Evolutionary conservation across 192 early-diverging fungal species (phyloP), one percentile per base, ranked within the genome.

Genomic region (Geranomyces michiganensis): DNA sequence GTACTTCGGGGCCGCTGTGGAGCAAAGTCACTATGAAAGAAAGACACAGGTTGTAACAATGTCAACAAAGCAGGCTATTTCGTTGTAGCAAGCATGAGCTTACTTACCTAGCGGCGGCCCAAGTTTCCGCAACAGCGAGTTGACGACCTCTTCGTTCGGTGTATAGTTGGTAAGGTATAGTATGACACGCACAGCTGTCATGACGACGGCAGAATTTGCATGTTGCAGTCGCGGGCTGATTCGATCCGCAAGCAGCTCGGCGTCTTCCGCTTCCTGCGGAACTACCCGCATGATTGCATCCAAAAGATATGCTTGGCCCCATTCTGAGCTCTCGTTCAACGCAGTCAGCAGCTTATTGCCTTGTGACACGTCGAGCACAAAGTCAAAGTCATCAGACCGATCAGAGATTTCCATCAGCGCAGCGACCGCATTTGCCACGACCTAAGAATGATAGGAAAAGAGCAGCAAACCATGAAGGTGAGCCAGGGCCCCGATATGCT

Each of bases 91-190:
- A n/a, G n/a, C n/a, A n/a, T n/a, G n/a, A n/a, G n/a, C n/a, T n/a
- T n/a, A n/a, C 68, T 70, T 85, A 92, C 90, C 89, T 13, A 99
- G 85, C 62, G 94, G 94, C 47, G 97, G 95, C 9, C 90, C 92
- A 56, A 97, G 82, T 77, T 95, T 97, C 72, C 87, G 88, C 67
- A 90, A 88, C 62, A 96, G 81, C 7, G 73, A 82, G 60, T 82
- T 79, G 19, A 96, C 89, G 29, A 90, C 83, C 7, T 91, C 92
- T 1, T 89, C 89, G 44, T 91, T 92, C 17, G 87, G 71, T 78
- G 97, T 94, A 64, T 96, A 98, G 79, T 96, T 94, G 82, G 95
- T 93, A 53, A 97, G 86, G 75, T 97, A 96, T 33, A 96, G 80
- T 45, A 99, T 95, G 51, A 96, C 89, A 63, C 92, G 88, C 53